Conservation (phyloP, 2,329 filamentous ascomycete species). For the Aspergillus brasiliensis region DNA sequence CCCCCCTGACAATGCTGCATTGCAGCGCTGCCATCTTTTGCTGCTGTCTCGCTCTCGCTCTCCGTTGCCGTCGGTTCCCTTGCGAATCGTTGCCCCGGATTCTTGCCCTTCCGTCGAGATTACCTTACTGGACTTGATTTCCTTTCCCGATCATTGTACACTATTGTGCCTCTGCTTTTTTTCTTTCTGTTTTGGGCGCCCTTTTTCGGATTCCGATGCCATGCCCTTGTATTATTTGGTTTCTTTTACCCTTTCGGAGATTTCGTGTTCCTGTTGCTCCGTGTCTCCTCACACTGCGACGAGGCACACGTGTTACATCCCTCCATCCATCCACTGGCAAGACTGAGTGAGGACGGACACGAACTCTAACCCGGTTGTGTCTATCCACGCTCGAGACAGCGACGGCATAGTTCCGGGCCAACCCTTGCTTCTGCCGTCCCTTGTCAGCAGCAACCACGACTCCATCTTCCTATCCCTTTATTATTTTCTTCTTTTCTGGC, state of each 20-base stretch:
- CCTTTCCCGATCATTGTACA: background rate
- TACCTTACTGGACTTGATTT: background rate
- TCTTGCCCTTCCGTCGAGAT: background rate
- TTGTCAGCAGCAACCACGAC: background rate
- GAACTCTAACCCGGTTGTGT: conserved; percentile 1
- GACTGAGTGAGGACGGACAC: background rate
- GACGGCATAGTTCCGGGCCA: background rate
- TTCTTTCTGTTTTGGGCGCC: background rate
- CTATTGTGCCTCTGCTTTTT: background rate
- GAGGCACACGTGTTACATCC: conserved; percentile 6
- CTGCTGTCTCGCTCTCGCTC: background rate
- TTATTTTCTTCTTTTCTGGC: conserved; percentile 4
- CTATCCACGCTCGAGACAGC: background rate
- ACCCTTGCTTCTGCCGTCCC: background rate
- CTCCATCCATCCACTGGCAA: background rate
- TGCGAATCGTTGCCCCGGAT: conserved; percentile 7
- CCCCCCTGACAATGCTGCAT: conserved; percentile 4
- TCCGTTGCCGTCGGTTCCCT: background rate
- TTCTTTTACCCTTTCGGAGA: conserved; percentile 2
- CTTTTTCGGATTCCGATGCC: background rate
- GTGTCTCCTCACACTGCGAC: background rate
- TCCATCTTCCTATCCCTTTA: background rate
- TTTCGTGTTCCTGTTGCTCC: conserved; percentile 2
- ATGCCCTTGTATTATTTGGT: conserved; percentile 3
- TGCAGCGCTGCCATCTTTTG: background rate